phyloP scores from a whole-genome alignment of 495 filamentous ascomycete species.

The Penicillium riverlandense region DNA sequence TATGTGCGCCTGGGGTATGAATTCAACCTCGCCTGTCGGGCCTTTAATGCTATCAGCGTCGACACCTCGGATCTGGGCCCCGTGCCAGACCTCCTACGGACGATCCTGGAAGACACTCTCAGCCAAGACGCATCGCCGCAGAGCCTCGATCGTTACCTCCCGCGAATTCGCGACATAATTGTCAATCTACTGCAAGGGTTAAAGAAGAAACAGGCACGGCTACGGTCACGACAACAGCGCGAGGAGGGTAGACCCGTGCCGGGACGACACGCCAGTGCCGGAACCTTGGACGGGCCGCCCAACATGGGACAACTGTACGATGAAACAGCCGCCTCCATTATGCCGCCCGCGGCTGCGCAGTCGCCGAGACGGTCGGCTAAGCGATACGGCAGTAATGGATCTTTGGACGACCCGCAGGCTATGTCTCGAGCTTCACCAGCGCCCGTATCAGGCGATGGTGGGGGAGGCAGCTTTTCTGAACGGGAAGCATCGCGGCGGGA shows the following conservation, averaged over 20 bases:
- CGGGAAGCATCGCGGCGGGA: slow-evolving; percentile 41
- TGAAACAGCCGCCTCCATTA: slow-evolving; percentile 37
- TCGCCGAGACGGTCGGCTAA: slow-evolving; percentile 35
- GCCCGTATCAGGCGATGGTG: slow-evolving; percentile 13
- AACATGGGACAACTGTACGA: slow-evolving; percentile 62
- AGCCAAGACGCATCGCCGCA: slow-evolving; percentile 92
- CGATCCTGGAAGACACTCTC: slow-evolving; percentile 89
- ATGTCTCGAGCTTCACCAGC: slow-evolving; percentile 36
- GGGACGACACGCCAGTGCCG: slow-evolving; percentile 58
- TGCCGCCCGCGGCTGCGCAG: slow-evolving; percentile 16
- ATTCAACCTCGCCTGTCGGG: slow-evolving; percentile 96
- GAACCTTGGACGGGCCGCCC: slow-evolving; percentile 54
- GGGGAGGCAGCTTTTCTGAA: slow-evolving; percentile 27
- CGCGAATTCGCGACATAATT: slow-evolving; percentile 93
- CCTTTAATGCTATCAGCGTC: slow-evolving; percentile 92
- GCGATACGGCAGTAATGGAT: slow-evolving; percentile 45
- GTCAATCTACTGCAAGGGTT: slow-evolving; percentile 93
- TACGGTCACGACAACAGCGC: slow-evolving; percentile 71
- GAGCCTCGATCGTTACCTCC: slow-evolving; percentile 86
- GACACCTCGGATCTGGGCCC: slow-evolving; percentile 90
- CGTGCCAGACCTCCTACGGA: slow-evolving; percentile 82
- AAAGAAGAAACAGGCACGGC: slow-evolving; percentile 89
- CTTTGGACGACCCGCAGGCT: slow-evolving; percentile 37
- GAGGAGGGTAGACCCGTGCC: slow-evolving; percentile 49
- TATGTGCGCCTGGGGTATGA: slow-evolving; percentile 97